phyloP scores from a whole-genome alignment of 768 basidiomycete species.

The Lentinula guzmanii region DNA sequence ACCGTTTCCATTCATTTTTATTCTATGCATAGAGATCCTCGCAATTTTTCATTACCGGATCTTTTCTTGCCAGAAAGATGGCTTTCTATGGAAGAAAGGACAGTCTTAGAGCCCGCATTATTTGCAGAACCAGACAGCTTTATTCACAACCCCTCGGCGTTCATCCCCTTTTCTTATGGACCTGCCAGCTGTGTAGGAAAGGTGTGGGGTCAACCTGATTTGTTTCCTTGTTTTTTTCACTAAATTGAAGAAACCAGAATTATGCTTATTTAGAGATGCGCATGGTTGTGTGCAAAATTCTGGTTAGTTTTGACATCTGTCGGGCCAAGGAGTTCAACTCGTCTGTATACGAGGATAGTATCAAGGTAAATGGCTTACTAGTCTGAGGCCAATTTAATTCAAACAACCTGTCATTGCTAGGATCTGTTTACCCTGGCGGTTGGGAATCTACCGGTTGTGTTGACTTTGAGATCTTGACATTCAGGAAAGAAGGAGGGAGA shows the following conservation, averaged over 20 bases:
- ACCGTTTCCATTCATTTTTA: conserved; percentile 35
- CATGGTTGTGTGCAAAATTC: conserved; percentile 27
- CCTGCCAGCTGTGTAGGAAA: conserved; percentile 36
- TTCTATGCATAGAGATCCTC: conserved; percentile 38
- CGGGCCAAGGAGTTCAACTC: background rate
- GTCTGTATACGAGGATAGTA: background rate
- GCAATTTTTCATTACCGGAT: conserved; percentile 40
- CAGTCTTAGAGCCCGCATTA: conserved; percentile 23
- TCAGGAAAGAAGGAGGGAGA: background rate
- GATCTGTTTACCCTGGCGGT: background rate
- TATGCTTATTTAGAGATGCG: conserved; percentile 36
- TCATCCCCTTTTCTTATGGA: conserved; percentile 37
- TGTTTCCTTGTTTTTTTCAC: background rate
- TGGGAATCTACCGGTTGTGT: background rate
- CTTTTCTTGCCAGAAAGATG: conserved; percentile 37
- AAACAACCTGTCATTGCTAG: background rate
- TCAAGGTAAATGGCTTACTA: background rate
- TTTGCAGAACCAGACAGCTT: conserved; percentile 19
- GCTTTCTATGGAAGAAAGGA: conserved; percentile 18
- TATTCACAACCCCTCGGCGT: conserved; percentile 25
- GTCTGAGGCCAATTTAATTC: background rate
- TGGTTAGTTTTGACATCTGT: conserved; percentile 31
- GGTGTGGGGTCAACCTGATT: background rate
- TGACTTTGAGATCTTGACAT: background rate
- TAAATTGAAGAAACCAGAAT: conserved; percentile 14